Evolutionary conservation across 2,329 filamentous ascomycete genomes (phyloP), one percentile per base, ranked within the genome.

Genomic region (Aspergillus arachidicola): DNA sequence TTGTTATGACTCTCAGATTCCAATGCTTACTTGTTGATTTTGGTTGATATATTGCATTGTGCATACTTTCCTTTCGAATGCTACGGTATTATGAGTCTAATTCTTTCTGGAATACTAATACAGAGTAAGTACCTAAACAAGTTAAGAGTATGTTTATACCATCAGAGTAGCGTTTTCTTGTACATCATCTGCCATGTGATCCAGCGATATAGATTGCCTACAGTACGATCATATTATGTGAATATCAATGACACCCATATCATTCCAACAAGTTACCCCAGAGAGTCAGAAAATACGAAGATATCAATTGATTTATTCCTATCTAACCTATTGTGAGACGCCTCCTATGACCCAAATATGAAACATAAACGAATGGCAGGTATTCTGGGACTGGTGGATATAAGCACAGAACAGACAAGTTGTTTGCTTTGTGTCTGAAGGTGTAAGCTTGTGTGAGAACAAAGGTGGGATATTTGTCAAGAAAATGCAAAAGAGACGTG

Each of bases 1-100:
- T 58, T 41, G 36, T 61, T 53, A 64, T 60, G 57, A 64, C 58
- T 46, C 59, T 58, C 64, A 53, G 63, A 59, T 61, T 62, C 45
- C 59, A 56, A 58, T 60, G 34, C 57, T 51, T 53, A 59, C 55
- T 61, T 60, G 36, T 60, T 45, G 34, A 19, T 59, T 55, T 51
- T 48, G 30, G 53, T 60, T 54, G 61, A 30, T 21, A 50, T 58
- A 21, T 46, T 58, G 63, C 58, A 61, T 63, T 62, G 59, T 64
- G 62, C 64, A 63, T 62, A 60, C 36, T 58, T 26, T 26, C 28
- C 55, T 46, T 46, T 65, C 46, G 36, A 43, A 60, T 60, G 48
- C 50, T 45, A 55, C 43, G 58, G 48, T 54, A 14, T 54, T 50
- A 59, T 48, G 28, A 46, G 23, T 60, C 38, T n/a, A 38, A 43